Conservation (phyloP, 2,329 filamentous ascomycete species). For the Dactylellina cionopaga region DNA sequence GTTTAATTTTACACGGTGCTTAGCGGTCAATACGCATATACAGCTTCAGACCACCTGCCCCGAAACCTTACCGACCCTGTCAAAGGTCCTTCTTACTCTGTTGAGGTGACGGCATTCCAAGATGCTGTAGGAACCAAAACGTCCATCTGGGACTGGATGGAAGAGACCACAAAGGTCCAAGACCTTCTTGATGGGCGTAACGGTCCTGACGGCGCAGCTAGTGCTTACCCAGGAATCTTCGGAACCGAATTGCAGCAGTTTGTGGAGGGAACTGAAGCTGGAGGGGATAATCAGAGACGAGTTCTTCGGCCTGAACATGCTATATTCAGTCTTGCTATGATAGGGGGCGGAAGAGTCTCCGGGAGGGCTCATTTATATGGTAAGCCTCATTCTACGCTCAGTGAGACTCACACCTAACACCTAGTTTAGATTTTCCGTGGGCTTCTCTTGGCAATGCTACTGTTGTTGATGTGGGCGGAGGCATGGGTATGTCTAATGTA, state of each 20-base stretch:
- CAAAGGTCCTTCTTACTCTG: constrained; percentile 58
- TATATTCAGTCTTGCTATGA: constrained; percentile 57
- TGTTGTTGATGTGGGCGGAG: constrained; percentile 58
- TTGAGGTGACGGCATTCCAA: constrained; percentile 59
- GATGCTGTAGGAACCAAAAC: constrained; percentile 58
- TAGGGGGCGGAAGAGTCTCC: constrained; percentile 57
- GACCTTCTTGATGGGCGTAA: constrained; percentile 33
- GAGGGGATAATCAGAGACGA: constrained; percentile 14
- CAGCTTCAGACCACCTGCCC: constrained; percentile 59
- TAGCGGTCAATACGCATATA: constrained; percentile 59
- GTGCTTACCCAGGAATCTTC: constrained; percentile 29
- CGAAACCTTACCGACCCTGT: constrained; percentile 56
- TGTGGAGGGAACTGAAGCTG: constrained; percentile 26
- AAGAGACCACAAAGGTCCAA: constrained; percentile 58
- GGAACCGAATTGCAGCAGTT: constrained; percentile 55
- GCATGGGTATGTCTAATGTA: constrained; percentile 55
- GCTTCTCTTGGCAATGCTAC: constrained; percentile 53
- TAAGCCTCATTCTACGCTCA: constrained; percentile 23
- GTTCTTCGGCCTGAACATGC: constrained; percentile 55
- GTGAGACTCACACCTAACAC: neutral
- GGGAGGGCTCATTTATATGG: constrained; percentile 58
- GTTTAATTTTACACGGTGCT: neutral
- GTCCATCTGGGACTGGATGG: constrained; percentile 60
- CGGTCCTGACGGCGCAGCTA: constrained; percentile 24
- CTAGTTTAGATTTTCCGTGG: constrained; percentile 57